These are phyloP conservation scores for Pholiota molesta DNA, from an alignment of 768 basidiomycete genomes.

Conservation along the genomic window DNA sequence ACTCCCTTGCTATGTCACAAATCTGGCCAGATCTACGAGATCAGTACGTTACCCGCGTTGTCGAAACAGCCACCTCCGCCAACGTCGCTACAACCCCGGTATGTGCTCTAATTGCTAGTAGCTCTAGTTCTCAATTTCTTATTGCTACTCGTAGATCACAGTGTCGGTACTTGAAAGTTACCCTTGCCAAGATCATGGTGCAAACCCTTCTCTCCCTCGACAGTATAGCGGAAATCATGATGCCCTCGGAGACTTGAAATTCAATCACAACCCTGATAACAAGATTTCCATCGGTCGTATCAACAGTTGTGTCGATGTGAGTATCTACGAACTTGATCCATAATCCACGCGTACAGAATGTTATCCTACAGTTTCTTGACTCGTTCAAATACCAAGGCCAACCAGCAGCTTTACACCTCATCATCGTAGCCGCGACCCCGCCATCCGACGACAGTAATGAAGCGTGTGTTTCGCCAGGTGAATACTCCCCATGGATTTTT, in stretches of 20 bases:
- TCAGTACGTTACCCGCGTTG: constrained; percentile 45
- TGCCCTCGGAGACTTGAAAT: constrained; percentile 42
- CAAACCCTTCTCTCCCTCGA: constrained; percentile 33
- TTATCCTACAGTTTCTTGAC: constrained; percentile 34
- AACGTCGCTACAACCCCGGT: constrained; percentile 42
- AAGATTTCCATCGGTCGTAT: constrained; percentile 47
- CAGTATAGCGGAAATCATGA: constrained; percentile 43
- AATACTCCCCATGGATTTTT: constrained; percentile 41
- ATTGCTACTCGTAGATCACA: constrained; percentile 33
- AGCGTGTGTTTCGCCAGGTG: constrained; percentile 21
- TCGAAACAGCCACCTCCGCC: constrained; percentile 41
- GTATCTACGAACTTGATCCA: constrained; percentile 15
- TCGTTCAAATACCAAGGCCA: constrained; percentile 32
- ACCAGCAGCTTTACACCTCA: constrained; percentile 47
- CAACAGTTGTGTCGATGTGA: constrained; percentile 48
- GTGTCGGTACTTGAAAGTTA: constrained; percentile 50
- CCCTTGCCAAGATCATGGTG: constrained; percentile 36
- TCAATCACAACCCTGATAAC: constrained; percentile 46
- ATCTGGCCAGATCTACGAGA: constrained; percentile 55
- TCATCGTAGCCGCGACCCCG: constrained; percentile 55
- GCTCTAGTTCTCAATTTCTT: not conserved
- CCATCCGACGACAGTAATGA: constrained; percentile 37
- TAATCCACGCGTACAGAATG: not conserved
- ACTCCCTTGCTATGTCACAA: constrained; percentile 46
- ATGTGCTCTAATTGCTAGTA: constrained; percentile 23